A percentile compares a stretch with the other conserved stretches of the same genome.
Conservation (phyloP, 257 asterid genomes). For the Catharanthus roseus region DNA sequence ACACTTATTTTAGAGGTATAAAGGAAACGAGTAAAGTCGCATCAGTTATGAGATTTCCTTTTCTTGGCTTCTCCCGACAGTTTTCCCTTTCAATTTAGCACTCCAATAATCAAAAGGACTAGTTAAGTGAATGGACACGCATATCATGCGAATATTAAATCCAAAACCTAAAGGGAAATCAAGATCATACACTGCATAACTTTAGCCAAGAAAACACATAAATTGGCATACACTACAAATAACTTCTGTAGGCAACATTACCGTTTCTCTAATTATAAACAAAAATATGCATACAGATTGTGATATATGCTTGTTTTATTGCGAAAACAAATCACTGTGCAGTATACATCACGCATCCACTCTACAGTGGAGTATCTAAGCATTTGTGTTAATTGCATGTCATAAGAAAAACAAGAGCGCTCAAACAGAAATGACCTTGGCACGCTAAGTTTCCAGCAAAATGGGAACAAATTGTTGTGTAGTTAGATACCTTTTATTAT, state of each 20-base stretch:
- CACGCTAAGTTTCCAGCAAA: neutral
- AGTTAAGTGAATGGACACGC: too few species aligned
- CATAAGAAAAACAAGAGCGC: neutral
- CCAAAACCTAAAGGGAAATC: neutral
- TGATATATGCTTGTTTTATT: conserved; percentile 24
- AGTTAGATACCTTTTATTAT: neutral
- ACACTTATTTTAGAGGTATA: too few species aligned
- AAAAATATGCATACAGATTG: neutral
- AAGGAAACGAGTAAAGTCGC: neutral
- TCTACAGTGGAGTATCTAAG: conserved; percentile 9
- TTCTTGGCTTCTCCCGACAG: neutral
- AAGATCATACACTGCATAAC: too few species aligned
- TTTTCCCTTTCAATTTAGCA: too few species aligned
- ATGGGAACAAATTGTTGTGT: neutral
- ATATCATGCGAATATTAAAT: too few species aligned
- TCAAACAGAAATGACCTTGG: neutral
- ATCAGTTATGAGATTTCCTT: neutral
- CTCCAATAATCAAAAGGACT: too few species aligned
- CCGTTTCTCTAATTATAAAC: neutral
- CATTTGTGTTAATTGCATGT: neutral
- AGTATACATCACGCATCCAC: conserved; percentile 19
- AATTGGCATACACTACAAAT: neutral
- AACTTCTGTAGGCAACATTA: neutral
- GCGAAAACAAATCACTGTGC: conserved; percentile 13
- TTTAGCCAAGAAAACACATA: neutral